These are phyloP conservation scores for Kalmusia sp. DNA, from an alignment of 2,329 filamentous ascomycete genomes.

Conservation along the genomic window DNA sequence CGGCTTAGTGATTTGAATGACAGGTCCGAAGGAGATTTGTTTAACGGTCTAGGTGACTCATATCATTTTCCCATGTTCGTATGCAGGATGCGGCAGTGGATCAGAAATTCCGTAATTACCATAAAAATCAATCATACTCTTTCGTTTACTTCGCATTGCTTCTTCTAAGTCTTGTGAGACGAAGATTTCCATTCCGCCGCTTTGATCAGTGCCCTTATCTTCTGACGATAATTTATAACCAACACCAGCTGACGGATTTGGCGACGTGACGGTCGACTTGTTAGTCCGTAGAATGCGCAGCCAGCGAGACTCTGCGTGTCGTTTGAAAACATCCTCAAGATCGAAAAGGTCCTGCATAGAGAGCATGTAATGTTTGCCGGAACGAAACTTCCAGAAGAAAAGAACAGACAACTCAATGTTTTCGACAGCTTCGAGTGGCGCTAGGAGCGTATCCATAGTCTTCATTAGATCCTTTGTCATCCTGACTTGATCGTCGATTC, in stretches of 20 bases:
- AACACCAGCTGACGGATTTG: conserved; percentile 35
- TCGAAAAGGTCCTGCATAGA: conserved; percentile 46
- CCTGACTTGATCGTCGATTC: conserved; percentile 35
- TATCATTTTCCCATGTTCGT: conserved; percentile 40
- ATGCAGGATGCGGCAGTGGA: conserved; percentile 40
- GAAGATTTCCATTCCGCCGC: conserved; percentile 46
- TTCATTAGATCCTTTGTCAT: conserved; percentile 40
- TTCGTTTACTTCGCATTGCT: conserved; percentile 35
- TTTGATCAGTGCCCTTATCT: conserved; percentile 41
- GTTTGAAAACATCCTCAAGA: conserved; percentile 43
- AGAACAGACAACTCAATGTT: conserved; percentile 41
- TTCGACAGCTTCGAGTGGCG: conserved; percentile 30
- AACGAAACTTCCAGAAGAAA: conserved; percentile 44
- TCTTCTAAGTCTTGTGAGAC: conserved; percentile 40
- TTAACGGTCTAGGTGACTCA: too few species aligned
- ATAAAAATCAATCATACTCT: conserved; percentile 44
- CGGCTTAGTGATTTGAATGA: too few species aligned
- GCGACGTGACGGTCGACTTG: conserved; percentile 24
- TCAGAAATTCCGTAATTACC: conserved; percentile 44
- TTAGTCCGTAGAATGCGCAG: conserved; percentile 34
- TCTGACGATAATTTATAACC: conserved; percentile 44
- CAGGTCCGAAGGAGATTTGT: too few species aligned
- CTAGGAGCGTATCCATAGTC: conserved; percentile 40
- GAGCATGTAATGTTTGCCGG: conserved; percentile 41
- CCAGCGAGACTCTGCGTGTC: conserved; percentile 41